Evolutionary conservation across 805 yeast genomes (phyloP), one percentile per base, ranked within the genome.

Genomic region (Candida sithepensis): DNA sequence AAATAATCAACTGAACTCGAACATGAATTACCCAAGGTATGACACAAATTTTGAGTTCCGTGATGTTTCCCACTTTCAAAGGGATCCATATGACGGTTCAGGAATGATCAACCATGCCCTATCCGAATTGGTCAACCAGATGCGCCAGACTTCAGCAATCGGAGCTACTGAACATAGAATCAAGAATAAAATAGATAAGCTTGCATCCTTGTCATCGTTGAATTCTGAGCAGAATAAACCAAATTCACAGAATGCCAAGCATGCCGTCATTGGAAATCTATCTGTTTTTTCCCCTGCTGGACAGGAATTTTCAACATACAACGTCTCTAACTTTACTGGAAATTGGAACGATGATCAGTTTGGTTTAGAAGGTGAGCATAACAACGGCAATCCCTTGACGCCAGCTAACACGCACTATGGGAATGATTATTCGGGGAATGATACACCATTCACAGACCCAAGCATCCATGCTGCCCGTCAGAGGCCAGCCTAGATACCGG

Each of bases 71-170:
- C 16, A 19, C 14, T 30, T 30, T 16, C 23, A 24, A 21, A 36
- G 13, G n/a, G 39, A 45, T 20, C 54, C 54, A 19, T 55, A 51
- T 33, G 14, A 52, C 2, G 59, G 59, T 10, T 46, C 56, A 0
- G 59, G 59, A 8, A 47, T 47, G n/a, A 52, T 55, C 20, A 55
- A 55, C 38, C 54, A 51, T 12, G 49, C 55, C 1, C 30, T 55
- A 28, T 42, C 34, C 7, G 49, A 47, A 39, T 38, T 55, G 34
- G 49, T 55, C 28, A 33, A 39, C 9, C 46, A 45, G 16, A 41
- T 55, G 14, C 49, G 55, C 9, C 18, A 13, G n/a, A 32, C 38
- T 13, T 22, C 44, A 5, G 30, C 21, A 20, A 30, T 30, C 14
- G 28, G 28, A 24, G n/a, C n/a, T n/a, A 24, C 9, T 10, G 9